phyloP scores from a whole-genome alignment of 768 basidiomycete genomes.

The Mycena crocata region DNA sequence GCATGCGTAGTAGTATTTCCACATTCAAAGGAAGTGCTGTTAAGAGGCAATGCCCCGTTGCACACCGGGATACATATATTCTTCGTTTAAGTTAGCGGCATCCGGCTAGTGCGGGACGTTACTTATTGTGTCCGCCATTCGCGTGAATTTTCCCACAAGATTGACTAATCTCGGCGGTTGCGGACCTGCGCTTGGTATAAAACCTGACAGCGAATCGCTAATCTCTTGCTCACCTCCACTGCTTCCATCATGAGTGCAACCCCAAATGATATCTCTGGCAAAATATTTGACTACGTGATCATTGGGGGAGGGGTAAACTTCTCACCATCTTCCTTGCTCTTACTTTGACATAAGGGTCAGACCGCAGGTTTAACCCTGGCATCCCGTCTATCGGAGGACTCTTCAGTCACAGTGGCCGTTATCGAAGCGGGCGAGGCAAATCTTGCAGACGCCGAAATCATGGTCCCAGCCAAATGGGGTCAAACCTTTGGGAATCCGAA shows the following conservation, averaged over 20 bases:
- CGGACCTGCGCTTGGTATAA: too few relatives aligned
- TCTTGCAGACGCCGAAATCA: conserved; percentile 48
- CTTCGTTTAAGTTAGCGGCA: too few relatives aligned
- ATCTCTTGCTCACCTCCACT: too few relatives aligned
- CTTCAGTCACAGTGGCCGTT: conserved; percentile 50
- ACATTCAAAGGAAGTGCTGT: too few relatives aligned
- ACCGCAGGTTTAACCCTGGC: conserved; percentile 57
- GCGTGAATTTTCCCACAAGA: too few relatives aligned
- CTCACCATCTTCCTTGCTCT: background rate
- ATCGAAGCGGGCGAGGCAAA: conserved; percentile 51
- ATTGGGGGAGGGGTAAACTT: background rate
- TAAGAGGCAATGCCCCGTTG: too few relatives aligned
- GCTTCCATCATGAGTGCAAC: background rate
- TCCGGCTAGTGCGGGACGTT: too few relatives aligned
- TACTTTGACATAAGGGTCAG: conserved; percentile 9
- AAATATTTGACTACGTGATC: background rate
- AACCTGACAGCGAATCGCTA: too few relatives aligned
- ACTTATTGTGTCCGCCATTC: too few relatives aligned
- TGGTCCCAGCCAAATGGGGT: conserved; percentile 46
- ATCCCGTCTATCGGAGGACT: conserved; percentile 54
- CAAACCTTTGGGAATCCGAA: conserved; percentile 42
- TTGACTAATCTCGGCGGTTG: too few relatives aligned
- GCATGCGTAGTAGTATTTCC: too few relatives aligned
- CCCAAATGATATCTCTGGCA: background rate
- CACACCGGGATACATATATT: too few relatives aligned